Evolutionary conservation across 257 asterid genomes (phyloP).

Genomic region (Solanum corneliomulleri): DNA sequence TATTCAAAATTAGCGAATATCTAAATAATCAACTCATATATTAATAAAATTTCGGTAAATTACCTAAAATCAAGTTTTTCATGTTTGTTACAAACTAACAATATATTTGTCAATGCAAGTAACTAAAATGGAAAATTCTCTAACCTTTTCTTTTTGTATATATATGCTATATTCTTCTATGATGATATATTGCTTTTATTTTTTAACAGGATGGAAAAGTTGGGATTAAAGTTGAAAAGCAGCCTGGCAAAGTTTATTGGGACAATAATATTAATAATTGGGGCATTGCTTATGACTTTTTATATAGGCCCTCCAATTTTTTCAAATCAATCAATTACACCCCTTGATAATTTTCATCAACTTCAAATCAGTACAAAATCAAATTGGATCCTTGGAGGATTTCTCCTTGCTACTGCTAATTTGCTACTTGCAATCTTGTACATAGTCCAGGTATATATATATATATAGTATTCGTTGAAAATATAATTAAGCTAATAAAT

Average conservation of each 20-base stretch:
- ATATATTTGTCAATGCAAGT: no score
- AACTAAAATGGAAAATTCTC: no score
- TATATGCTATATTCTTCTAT: no score
- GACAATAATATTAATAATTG: not conserved
- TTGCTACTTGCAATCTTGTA: not conserved
- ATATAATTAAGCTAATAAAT: not conserved
- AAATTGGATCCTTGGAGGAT: not conserved
- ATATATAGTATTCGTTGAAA: not conserved
- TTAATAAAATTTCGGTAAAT: no score
- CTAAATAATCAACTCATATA: no score
- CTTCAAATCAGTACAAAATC: not conserved
- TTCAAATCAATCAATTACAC: not conserved
- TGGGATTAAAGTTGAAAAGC: not conserved
- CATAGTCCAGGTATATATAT: not conserved
- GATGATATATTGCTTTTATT: not conserved
- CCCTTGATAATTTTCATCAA: not conserved
- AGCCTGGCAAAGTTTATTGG: not conserved
- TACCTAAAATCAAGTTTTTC: no score
- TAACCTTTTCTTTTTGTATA: not conserved
- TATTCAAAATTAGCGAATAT: fast-evolving
- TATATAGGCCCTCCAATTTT: not conserved
- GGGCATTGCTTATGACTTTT: not conserved
- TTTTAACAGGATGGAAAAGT: not conserved
- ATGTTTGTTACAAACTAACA: no score
- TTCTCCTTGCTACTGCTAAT: not conserved